These are phyloP conservation scores for Coemansia sp. DNA, from an alignment of 192 early-diverging fungal species.

Conservation along the genomic window DNA sequence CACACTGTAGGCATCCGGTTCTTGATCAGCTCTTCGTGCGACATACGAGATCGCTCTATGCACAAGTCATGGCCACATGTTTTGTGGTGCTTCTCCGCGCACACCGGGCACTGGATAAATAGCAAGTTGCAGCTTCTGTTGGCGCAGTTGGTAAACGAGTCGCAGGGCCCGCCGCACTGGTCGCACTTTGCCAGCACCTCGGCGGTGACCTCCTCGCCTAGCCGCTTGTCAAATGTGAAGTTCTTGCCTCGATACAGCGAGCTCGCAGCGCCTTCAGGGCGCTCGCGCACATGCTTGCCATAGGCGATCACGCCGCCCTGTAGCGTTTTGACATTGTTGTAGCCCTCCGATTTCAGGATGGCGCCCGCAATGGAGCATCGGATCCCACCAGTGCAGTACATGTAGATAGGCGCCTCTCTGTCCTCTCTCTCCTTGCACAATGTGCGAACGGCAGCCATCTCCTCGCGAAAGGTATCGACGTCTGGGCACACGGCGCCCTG, in stretches of 20 bases:
- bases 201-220: conserved; percentile 67
- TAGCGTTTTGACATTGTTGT: conserved; percentile 68
- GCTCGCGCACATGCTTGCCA: conserved; percentile 61
- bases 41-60: conserved; percentile 37
- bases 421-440: conserved; percentile 58
- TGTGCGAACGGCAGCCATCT: conserved; percentile 65
- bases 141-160: conserved; percentile 70
- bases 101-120: conserved; percentile 68
- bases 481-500: conserved; percentile 69
- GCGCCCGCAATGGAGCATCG: conserved; percentile 82
- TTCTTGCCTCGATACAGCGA: conserved; percentile 78
- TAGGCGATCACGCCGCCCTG: conserved; percentile 80
- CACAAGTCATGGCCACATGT: conserved; percentile 50
- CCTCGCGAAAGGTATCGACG: conserved; percentile 73
- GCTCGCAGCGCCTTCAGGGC: conserved; percentile 13
- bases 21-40: conserved; percentile 42
- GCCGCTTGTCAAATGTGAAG: conserved; percentile 81
- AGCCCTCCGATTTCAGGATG: conserved; percentile 66
- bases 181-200: conserved; percentile 71
- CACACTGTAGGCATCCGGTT: conserved; percentile 39
- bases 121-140: conserved; percentile 74
- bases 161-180: conserved; percentile 68
- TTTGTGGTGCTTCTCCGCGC: conserved; percentile 40
- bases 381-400: conserved; percentile 90
- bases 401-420: conserved; percentile 66